These are phyloP conservation scores for Erucastrum elatum DNA, from an alignment of 345 rosid species.

Conservation along the genomic window DNA sequence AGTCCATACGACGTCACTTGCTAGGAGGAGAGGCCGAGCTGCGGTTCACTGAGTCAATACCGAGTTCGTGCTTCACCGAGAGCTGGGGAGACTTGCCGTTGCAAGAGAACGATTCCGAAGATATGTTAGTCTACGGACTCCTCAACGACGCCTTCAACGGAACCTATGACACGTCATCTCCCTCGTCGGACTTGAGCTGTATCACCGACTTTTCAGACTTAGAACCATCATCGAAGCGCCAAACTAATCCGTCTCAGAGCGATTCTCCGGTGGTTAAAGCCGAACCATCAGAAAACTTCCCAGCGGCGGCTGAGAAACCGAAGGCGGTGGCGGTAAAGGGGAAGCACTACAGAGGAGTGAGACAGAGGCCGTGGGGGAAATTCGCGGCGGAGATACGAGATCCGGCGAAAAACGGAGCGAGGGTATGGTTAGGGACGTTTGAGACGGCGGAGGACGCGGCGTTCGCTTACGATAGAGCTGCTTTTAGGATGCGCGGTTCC, in stretches of 20 bases:
- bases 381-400: conserved; percentile 98
- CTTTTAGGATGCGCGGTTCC: conserved; percentile 94
- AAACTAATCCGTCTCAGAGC: background rate
- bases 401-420: conserved; percentile 95
- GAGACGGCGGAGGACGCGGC: conserved; percentile 99
- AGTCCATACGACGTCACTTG: conserved; percentile 54
- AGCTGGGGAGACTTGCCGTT: conserved; percentile 90
- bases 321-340: conserved; percentile 50
- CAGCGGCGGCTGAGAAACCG: background rate
- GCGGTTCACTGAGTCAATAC: conserved; percentile 15
- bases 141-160: conserved; percentile 65
- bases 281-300: conserved; percentile 25
- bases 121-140: conserved; percentile 68
- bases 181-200: conserved; percentile 25
- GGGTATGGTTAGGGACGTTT: conserved; percentile 97
- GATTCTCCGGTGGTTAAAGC: conserved; percentile 38
- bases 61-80: conserved; percentile 54
- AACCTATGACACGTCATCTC: conserved; percentile 57
- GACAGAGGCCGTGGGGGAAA: conserved; percentile 98
- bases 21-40: conserved; percentile 43
- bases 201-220: conserved; percentile 10
- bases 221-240: background rate
- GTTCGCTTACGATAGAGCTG: conserved; percentile 89
- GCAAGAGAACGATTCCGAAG: conserved; percentile 76
- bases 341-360: conserved; percentile 91